Evolutionary conservation across 495 filamentous ascomycete genomes (phyloP).

Genomic region (Aspergillus nanangensis): DNA sequence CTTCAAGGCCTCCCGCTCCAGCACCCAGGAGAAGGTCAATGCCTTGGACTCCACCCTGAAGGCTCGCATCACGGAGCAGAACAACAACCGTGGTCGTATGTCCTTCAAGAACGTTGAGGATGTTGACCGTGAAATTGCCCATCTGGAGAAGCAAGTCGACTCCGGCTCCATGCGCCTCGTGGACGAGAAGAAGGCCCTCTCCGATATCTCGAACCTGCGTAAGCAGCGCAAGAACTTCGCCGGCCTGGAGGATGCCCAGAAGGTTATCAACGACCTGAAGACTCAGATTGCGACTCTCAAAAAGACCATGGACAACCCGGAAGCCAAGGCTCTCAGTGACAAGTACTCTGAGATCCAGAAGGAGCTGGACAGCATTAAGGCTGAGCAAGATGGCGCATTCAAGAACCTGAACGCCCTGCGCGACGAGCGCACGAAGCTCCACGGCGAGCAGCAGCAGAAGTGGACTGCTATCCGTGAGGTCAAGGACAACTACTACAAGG

Average conservation of each 20-base stretch:
- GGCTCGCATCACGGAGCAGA: slow-evolving; percentile 76
- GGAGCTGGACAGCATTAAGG: slow-evolving; percentile 84
- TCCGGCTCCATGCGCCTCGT: slow-evolving; percentile 86
- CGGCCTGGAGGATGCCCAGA: slow-evolving; percentile 74
- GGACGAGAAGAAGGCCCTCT: slow-evolving; percentile 90
- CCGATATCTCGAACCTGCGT: slow-evolving; percentile 73
- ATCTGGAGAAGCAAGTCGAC: slow-evolving; percentile 78
- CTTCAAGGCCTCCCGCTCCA: slow-evolving; percentile 72
- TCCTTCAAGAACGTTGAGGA: slow-evolving; percentile 84
- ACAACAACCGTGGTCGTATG: slow-evolving; percentile 70
- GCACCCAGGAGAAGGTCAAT: slow-evolving; percentile 81
- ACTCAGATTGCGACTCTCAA: slow-evolving; percentile 78
- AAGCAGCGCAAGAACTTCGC: slow-evolving; percentile 89
- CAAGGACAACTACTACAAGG: slow-evolving; percentile 80
- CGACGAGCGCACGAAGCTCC: slow-evolving; percentile 81
- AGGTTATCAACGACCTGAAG: slow-evolving; percentile 79
- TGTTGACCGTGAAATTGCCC: slow-evolving; percentile 73
- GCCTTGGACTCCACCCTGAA: slow-evolving; percentile 77
- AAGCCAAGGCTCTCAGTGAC: slow-evolving; percentile 80
- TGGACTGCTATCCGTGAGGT: slow-evolving; percentile 71
- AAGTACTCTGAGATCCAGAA: slow-evolving; percentile 74
- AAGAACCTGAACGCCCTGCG: slow-evolving; percentile 80
- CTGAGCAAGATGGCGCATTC: slow-evolving; percentile 81
- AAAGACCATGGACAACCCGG: slow-evolving; percentile 87
- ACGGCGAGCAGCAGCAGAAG: slow-evolving; percentile 79